phyloP scores from a whole-genome alignment of 805 yeast species.

The Ascoidea rubescens region DNA sequence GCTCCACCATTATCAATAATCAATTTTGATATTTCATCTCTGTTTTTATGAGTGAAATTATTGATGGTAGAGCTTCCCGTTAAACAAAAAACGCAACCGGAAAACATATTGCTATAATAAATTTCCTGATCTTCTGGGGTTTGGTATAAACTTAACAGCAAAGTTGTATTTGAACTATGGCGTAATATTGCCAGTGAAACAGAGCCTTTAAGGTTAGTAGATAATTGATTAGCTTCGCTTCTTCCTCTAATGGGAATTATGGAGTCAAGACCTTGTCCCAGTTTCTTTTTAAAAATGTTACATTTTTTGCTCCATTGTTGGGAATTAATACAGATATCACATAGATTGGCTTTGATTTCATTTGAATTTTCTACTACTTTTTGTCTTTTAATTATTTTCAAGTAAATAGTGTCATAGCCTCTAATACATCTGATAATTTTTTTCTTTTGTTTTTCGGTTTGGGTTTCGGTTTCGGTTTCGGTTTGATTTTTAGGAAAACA shows the following conservation, averaged over 20 bases:
- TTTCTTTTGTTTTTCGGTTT: conserved; percentile 11
- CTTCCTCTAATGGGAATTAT: too few relatives aligned
- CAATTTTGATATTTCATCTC: conserved; percentile 1
- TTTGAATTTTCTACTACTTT: conserved; percentile 7
- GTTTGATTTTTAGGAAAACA: background rate
- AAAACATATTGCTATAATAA: background rate
- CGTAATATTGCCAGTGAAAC: too few relatives aligned
- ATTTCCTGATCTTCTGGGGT: too few relatives aligned
- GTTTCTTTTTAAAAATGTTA: conserved; percentile 9
- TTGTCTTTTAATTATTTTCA: conserved; percentile 17
- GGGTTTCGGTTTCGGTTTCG: conserved; percentile 6
- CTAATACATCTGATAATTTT: conserved; percentile 36
- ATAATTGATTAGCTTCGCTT: too few relatives aligned
- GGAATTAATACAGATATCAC: conserved; percentile 24
- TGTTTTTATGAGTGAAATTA: background rate
- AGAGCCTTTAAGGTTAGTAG: too few relatives aligned
- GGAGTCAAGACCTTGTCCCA: conserved; percentile 7
- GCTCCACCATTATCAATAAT: conserved; percentile 21
- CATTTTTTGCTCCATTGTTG: conserved; percentile 25
- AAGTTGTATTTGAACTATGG: too few relatives aligned
- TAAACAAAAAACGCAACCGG: conserved; percentile 7
- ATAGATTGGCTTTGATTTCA: conserved; percentile 17
- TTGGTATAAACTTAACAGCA: too few relatives aligned
- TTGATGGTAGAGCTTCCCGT: conserved; percentile 3
- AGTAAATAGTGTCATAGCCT: conserved; percentile 40